Conservation (phyloP, 2,329 filamentous ascomycete species). For the Clonostachys sp. region DNA sequence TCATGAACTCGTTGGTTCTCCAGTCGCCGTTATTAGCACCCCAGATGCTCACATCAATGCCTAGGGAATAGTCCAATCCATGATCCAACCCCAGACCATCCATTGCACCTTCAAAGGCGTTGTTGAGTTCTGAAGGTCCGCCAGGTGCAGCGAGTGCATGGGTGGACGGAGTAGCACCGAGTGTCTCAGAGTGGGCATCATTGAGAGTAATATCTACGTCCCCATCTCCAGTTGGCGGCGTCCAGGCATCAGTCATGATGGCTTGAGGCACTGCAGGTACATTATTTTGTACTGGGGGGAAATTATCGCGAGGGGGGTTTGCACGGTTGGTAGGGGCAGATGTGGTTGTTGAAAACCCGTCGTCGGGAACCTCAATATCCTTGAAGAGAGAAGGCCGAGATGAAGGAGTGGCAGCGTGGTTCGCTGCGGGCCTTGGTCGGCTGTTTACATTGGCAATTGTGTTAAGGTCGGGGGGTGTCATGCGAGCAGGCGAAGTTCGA, state of each 20-base stretch:
- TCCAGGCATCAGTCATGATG: conserved; percentile 5
- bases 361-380: conserved; percentile 10
- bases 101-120: conserved; percentile 43
- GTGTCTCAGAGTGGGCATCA: not conserved
- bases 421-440: not conserved
- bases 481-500: conserved; percentile 10
- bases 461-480: conserved; percentile 3
- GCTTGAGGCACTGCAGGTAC: conserved; percentile 4
- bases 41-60: conserved; percentile 30
- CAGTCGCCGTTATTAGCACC: conserved; percentile 1
- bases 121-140: conserved; percentile 35
- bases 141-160: not conserved
- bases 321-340: not conserved
- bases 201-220: not conserved
- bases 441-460: not conserved
- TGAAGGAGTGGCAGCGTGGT: not conserved
- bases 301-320: too few species aligned
- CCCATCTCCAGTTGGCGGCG: not conserved
- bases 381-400: not conserved
- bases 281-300: not conserved
- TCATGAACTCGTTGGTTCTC: conserved; percentile 17
- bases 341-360: not conserved
- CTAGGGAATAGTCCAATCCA: conserved; percentile 34
- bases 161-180: too few species aligned
- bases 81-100: conserved; percentile 40